These are phyloP conservation scores for Alternaria sp. DNA, from an alignment of 2,329 filamentous ascomycete genomes.

Conservation along the genomic window DNA sequence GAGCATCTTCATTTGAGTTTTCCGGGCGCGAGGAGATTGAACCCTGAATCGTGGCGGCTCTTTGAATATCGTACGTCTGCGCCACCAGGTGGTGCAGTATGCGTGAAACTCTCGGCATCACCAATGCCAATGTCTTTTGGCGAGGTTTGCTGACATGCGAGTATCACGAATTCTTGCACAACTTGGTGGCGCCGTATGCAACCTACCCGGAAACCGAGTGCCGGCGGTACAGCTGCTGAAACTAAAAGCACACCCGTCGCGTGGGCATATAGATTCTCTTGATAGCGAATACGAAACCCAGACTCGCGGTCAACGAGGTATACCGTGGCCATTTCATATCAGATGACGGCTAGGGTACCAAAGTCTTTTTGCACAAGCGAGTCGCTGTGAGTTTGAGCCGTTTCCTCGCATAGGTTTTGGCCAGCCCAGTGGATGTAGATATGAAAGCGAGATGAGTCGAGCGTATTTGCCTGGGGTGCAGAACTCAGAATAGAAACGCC, in stretches of 20 bases:
- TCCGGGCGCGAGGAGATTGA: constrained; percentile 13
- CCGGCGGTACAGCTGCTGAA: background rate
- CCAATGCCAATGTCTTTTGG: background rate
- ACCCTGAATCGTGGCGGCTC: constrained; percentile 18
- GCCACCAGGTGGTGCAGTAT: background rate
- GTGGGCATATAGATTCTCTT: constrained; percentile 2
- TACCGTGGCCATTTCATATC: constrained; percentile 8
- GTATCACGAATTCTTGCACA: background rate
- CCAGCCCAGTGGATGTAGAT: constrained; percentile 32
- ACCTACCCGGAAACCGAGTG: constrained; percentile 11
- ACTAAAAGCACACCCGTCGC: background rate
- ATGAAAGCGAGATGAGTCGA: constrained; percentile 35
- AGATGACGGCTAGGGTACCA: constrained; percentile 15
- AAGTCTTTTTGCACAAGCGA: constrained; percentile 9
- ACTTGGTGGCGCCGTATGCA: constrained; percentile 1
- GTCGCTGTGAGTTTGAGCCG: constrained; percentile 18
- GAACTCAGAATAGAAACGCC: constrained; percentile 41
- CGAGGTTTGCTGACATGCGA: background rate
- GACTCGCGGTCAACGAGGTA: background rate
- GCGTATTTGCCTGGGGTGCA: constrained; percentile 37
- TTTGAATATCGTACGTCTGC: constrained; percentile 12
- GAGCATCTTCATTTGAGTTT: constrained; percentile 21
- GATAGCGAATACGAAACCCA: constrained; percentile 10
- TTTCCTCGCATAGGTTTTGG: constrained; percentile 17
- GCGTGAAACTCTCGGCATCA: background rate